Percentiles rank a stretch among this genome's conserved stretches.
phyloP scores from a whole-genome alignment of 2,329 filamentous ascomycete genomes.

The Microdochium trichocladiopsis region DNA sequence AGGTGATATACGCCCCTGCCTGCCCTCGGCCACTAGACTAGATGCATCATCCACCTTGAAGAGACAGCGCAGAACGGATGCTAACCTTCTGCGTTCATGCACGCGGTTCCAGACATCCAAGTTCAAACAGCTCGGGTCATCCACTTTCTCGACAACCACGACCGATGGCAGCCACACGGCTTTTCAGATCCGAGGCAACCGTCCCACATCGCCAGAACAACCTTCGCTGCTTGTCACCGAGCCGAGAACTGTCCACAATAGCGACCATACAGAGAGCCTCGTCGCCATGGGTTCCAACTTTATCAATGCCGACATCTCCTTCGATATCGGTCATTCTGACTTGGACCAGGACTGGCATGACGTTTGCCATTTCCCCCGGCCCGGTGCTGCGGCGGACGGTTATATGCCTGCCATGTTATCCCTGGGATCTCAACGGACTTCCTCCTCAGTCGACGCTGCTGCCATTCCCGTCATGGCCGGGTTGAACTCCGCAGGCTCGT shows the following conservation, averaged over 20 bases:
- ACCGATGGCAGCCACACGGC: background rate
- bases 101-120: background rate
- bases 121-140: background rate
- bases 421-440: background rate
- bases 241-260: background rate
- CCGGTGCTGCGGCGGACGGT: background rate
- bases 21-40: background rate
- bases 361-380: background rate
- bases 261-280: background rate
- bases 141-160: background rate
- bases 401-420: background rate
- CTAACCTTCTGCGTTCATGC: background rate
- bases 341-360: background rate
- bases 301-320: background rate
- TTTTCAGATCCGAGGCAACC: background rate
- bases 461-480: background rate
- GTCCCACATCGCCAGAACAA: background rate
- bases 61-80: background rate
- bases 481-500: background rate
- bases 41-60: background rate
- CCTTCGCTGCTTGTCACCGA: background rate
- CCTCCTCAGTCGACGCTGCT: background rate
- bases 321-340: background rate
- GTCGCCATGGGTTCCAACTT: background rate
- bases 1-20: too few species aligned